phyloP scores from a whole-genome alignment of 2,329 filamentous ascomycete genomes.

The Ceratocystis huliohia region DNA sequence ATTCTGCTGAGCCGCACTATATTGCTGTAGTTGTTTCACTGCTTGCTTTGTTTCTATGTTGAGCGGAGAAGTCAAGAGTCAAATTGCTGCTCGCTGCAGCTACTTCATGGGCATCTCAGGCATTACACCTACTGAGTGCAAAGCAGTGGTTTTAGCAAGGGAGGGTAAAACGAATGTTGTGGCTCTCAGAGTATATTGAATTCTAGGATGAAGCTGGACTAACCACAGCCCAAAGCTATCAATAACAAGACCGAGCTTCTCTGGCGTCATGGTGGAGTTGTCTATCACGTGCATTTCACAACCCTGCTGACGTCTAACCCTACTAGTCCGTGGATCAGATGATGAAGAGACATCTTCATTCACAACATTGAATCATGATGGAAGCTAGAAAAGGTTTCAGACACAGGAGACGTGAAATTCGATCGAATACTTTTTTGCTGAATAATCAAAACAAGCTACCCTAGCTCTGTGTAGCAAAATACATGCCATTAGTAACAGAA shows the following conservation, averaged over 20 bases:
- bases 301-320: not conserved
- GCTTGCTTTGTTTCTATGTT: not conserved
- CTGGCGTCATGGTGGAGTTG: slow-evolving; percentile 5
- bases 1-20: not conserved
- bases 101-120: slow-evolving; percentile 4
- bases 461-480: no score
- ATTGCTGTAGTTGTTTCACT: not conserved
- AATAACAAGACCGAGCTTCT: not conserved
- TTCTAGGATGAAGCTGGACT: not conserved
- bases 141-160: not conserved
- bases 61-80: not conserved
- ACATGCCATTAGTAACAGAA: no score
- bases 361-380: no score
- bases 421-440: no score
- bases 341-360: no score
- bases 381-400: no score
- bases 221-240: slow-evolving; percentile 1
- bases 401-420: no score
- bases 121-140: not conserved
- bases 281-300: not conserved
- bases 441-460: no score
- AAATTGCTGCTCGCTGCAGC: slow-evolving; percentile 9
- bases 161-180: no score
- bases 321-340: not conserved
- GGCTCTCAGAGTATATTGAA: not conserved